A percentile compares a stretch with the other conserved stretches of the same genome.
Conservation (phyloP, 345 rosid species). For the Boechera divaricarpa region DNA sequence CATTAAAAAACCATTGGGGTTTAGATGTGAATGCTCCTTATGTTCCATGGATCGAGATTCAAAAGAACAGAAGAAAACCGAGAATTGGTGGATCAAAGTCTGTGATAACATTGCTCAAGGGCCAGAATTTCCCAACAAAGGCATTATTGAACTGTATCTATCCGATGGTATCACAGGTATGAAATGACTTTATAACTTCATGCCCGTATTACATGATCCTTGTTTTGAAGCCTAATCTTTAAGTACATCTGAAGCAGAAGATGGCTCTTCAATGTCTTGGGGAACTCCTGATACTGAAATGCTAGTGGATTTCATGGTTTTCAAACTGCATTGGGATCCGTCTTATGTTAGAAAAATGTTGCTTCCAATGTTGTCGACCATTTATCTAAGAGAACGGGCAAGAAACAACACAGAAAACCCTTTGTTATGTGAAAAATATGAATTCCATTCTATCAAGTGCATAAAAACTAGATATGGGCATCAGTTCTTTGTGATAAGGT, state of each 20-base stretch:
- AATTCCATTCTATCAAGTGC: slow-evolving; percentile 77
- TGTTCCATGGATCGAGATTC: slow-evolving; percentile 59
- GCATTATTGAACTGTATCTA: slow-evolving; percentile 73
- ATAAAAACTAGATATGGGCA: slow-evolving; percentile 70
- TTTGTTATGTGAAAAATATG: slow-evolving; percentile 66
- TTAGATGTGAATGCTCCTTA: slow-evolving; percentile 67
- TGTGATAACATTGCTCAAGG: slow-evolving; percentile 64
- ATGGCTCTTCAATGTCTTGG: slow-evolving; percentile 61
- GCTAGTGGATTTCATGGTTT: slow-evolving; percentile 79
- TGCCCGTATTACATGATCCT: not conserved
- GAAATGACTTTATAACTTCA: slow-evolving; percentile 15
- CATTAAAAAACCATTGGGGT: slow-evolving; percentile 60
- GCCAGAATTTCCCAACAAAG: slow-evolving; percentile 69
- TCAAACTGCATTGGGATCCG: slow-evolving; percentile 75
- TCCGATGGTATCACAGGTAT: slow-evolving; percentile 54
- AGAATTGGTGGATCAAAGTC: slow-evolving; percentile 72
- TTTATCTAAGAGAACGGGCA: slow-evolving; percentile 73
- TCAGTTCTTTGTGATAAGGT: slow-evolving; percentile 68
- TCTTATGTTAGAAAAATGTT: slow-evolving; percentile 75
- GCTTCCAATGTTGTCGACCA: slow-evolving; percentile 82
- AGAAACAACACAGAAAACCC: slow-evolving; percentile 44
- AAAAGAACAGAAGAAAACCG: slow-evolving; percentile 65
- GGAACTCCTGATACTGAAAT: slow-evolving; percentile 70
- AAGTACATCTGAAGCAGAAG: slow-evolving; percentile 46
- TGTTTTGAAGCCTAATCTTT: slow-evolving; percentile 33